These are phyloP conservation scores for Coniochaeta prunicola DNA, from an alignment of 2,329 filamentous ascomycete genomes.

Conservation along the genomic window DNA sequence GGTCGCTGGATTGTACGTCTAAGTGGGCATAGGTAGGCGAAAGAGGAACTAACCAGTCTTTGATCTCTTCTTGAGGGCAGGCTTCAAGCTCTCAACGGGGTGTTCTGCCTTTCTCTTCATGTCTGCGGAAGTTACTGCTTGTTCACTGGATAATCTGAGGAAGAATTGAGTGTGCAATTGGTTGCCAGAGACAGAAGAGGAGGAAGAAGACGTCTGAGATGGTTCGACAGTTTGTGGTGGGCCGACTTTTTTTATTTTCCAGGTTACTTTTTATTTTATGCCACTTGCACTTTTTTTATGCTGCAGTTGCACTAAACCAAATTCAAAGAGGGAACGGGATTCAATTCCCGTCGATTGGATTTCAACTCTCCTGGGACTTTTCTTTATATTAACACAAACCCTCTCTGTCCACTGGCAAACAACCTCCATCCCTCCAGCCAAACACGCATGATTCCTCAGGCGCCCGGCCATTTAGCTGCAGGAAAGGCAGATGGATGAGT, in stretches of 20 bases:
- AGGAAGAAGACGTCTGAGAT: not conserved
- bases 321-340: too few relatives aligned
- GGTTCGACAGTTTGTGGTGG: not conserved
- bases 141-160: not conserved
- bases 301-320: too few relatives aligned
- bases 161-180: not conserved
- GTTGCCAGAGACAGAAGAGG: not conserved
- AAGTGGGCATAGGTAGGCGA: conserved; percentile 3
- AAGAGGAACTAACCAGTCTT: conserved; percentile 33
- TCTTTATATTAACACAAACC: too few relatives aligned
- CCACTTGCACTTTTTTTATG: not conserved
- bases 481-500: not conserved
- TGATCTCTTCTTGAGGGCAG: conserved; percentile 42
- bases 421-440: not conserved
- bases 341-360: too few relatives aligned
- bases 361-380: too few relatives aligned
- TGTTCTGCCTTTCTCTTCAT: conserved; percentile 57
- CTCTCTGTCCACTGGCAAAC: not conserved
- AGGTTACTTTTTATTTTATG: not conserved
- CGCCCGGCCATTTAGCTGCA: conserved; percentile 7
- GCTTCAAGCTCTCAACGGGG: conserved; percentile 33
- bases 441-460: conserved; percentile 14
- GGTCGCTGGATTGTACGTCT: not conserved
- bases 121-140: conserved; percentile 17
- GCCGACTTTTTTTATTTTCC: not conserved